phyloP scores from a whole-genome alignment of 2,329 filamentous ascomycete species.

The Beauveria medogensis region DNA sequence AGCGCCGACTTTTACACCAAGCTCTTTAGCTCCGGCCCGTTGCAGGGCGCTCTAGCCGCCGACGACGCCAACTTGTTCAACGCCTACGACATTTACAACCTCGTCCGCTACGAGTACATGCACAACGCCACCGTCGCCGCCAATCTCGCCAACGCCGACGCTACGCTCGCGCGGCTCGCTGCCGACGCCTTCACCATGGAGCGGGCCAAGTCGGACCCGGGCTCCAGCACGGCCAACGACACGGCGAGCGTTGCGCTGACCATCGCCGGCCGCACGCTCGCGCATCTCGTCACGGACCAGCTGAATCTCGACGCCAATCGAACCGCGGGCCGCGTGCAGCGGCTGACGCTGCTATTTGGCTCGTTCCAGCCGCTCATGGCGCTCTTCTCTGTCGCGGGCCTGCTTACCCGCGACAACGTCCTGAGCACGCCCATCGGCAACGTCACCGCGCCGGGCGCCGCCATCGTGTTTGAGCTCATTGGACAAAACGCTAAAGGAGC shows the following conservation, averaged over 20 bases:
- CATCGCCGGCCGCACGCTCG: constrained; percentile 46
- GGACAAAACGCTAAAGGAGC: constrained; percentile 18
- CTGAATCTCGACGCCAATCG: constrained; percentile 35
- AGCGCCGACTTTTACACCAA: constrained; percentile 33
- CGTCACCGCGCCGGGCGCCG: constrained; percentile 61
- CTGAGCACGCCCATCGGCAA: constrained; percentile 28
- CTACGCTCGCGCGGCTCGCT: constrained; percentile 38
- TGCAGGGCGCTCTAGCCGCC: constrained; percentile 30
- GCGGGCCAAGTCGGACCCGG: constrained; percentile 30
- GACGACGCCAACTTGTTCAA: constrained; percentile 35
- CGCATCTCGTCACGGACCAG: constrained; percentile 33
- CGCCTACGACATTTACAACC: constrained; percentile 47
- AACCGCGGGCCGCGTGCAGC: constrained; percentile 28
- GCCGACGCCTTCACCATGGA: constrained; percentile 62
- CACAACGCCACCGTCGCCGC: constrained; percentile 39
- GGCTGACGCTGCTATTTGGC: constrained; percentile 44
- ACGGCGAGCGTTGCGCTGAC: constrained; percentile 31
- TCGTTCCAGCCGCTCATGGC: constrained; percentile 46
- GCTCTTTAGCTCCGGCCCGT: constrained; percentile 29
- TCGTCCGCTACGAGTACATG: constrained; percentile 43
- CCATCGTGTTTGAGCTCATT: constrained; percentile 64
- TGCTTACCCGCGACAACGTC: constrained; percentile 43
- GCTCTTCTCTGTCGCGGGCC: constrained; percentile 42
- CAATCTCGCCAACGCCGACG: constrained; percentile 27
- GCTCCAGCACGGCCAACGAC: constrained; percentile 36